Evolutionary conservation across 495 filamentous ascomycete genomes (phyloP), one percentile per base, ranked within the genome.

Genomic region (Trichodelitschia bisporula): DNA sequence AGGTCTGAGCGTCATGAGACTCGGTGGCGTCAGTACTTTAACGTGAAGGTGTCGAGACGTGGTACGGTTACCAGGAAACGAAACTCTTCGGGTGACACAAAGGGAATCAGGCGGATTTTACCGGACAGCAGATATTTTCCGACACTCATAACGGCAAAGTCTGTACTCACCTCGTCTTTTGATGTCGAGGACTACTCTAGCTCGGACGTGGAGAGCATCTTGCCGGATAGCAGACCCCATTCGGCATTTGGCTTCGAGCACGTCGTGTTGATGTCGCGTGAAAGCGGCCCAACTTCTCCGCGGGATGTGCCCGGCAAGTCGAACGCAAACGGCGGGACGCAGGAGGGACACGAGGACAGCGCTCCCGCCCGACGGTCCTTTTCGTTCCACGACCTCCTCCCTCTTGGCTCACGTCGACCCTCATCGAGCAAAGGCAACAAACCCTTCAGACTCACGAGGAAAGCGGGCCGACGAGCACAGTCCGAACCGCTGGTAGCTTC

Each of bases 301-400:
- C n/a, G n/a, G n/a, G n/a, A n/a, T n/a, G n/a, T n/a, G n/a, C n/a
- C n/a, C n/a, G n/a, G n/a, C n/a, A n/a, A n/a, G n/a, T n/a, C n/a
- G n/a, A n/a, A n/a, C n/a, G n/a, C n/a, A n/a, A n/a, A n/a, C n/a
- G n/a, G n/a, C n/a, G n/a, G n/a, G n/a, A n/a, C n/a, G n/a, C n/a
- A n/a, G n/a, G n/a, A n/a, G n/a, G n/a, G n/a, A n/a, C n/a, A n/a
- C n/a, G n/a, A n/a, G n/a, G 17, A 32, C 2, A 28, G 19, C 4
- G 6, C 17, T 12, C 28, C 31, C 6, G 39, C 45, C 3, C 32
- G 42, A 25, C 47, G 49, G 28, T 54, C 50, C 28, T 50, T 52
- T 45, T 54, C 50, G 13, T 41, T 54, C 13, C 32, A 41, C 16
- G 47, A 54, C 34, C 37, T 52, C 2, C 30, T 51, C 3, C 40